Conservation (phyloP, 2,329 filamentous ascomycete species). For the Colletotrichum navitas region DNA sequence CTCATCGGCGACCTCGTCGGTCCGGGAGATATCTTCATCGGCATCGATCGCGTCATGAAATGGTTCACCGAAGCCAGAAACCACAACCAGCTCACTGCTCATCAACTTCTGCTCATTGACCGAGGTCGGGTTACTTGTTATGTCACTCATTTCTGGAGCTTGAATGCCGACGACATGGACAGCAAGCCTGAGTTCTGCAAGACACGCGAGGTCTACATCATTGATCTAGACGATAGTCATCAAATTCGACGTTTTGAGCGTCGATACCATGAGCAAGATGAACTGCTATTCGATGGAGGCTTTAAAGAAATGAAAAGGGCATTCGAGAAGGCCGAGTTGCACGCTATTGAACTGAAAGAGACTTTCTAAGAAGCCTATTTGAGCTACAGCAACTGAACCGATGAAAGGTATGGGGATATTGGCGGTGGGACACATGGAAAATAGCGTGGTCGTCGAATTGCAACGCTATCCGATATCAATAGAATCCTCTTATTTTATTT, state of each 20-base stretch:
- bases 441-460: too few species aligned
- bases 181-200: neutral
- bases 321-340: rapidly evolving
- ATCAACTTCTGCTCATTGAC: slow-evolving; percentile 5
- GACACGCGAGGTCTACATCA: neutral
- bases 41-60: too few species aligned
- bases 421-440: too few species aligned
- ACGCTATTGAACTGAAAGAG: neutral
- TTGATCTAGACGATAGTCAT: neutral
- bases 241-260: neutral
- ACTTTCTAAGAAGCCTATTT: neutral
- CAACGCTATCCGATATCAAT: too few species aligned
- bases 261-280: neutral
- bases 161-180: rapidly evolving
- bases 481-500: too few species aligned
- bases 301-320: rapidly evolving
- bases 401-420: too few species aligned
- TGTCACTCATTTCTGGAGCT: neutral
- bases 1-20: rapidly evolving
- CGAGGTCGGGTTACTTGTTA: neutral
- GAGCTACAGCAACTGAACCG: too few species aligned
- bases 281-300: neutral
- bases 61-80: too few species aligned
- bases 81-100: neutral
- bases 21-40: neutral